A percentile compares a stretch with the other conserved stretches of the same genome.
These are phyloP conservation scores for Aristolochia contorta DNA, from an alignment of 164 flowering plant genomes.

Conservation along the genomic window DNA sequence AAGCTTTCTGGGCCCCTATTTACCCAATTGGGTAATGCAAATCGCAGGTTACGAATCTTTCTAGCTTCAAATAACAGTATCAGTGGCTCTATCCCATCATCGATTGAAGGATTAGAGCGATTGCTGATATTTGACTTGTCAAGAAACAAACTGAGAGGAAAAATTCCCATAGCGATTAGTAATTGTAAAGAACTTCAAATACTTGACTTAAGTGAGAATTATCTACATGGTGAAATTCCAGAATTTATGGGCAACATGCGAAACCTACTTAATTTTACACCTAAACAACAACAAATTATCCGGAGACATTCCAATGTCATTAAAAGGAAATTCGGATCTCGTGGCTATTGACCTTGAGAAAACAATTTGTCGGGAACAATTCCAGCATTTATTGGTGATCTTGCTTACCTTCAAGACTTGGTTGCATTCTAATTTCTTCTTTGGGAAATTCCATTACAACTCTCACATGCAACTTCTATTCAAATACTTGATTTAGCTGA, in stretches of 20 bases:
- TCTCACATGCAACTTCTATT: not conserved
- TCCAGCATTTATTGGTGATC: not conserved
- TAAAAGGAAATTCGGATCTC: no score
- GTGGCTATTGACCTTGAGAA: no score
- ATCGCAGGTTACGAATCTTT: not conserved
- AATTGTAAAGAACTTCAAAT: not conserved
- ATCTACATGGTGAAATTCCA: not conserved
- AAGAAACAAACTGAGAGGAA: not conserved
- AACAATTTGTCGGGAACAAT: no score
- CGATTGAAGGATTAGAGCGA: not conserved
- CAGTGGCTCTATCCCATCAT: constrained; percentile 1
- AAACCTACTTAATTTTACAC: no score
- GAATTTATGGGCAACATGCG: no score
- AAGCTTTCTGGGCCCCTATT: not conserved
- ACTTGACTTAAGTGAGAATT: constrained; percentile 3
- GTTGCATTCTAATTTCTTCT: not conserved
- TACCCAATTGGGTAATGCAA: no score
- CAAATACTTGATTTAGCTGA: not conserved
- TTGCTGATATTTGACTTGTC: not conserved
- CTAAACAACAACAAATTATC: no score
- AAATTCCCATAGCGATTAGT: not conserved
- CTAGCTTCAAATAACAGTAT: not conserved
- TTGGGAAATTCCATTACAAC: not conserved
- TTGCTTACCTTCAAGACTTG: not conserved
- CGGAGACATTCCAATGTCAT: no score